These are phyloP conservation scores for Misopates orontium DNA, from an alignment of 257 asterid species.

Conservation along the genomic window DNA sequence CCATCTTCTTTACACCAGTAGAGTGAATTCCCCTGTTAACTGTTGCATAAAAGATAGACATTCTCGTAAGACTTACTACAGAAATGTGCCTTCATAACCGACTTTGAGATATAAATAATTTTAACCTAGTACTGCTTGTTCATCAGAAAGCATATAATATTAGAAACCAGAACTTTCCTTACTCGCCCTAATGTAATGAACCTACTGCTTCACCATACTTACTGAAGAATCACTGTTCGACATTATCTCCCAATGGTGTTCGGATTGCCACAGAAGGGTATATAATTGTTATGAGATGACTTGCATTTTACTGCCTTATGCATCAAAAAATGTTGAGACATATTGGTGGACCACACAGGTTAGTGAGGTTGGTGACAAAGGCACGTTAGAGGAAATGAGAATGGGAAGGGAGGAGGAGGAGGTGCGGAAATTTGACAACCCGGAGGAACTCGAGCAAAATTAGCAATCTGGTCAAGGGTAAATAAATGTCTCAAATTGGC, in stretches of 20 bases:
- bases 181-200: not conserved
- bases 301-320: not conserved
- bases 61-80: conserved; percentile 15
- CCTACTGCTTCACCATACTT: not conserved
- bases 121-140: not conserved
- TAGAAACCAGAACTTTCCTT: not conserved
- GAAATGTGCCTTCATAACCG: not conserved
- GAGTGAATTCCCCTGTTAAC: conserved; percentile 73
- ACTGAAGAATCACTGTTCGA: not conserved
- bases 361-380: not conserved
- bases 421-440: not conserved
- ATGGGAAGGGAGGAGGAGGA: not conserved
- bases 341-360: not conserved
- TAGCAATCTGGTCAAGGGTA: not conserved
- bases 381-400: too few species aligned
- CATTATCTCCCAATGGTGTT: not conserved
- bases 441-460: not conserved
- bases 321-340: not conserved
- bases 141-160: not conserved
- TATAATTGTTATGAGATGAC: not conserved
- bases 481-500: too few species aligned
- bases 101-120: not conserved
- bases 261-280: not conserved
- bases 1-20: conserved; percentile 67
- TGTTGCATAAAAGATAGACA: conserved; percentile 27